Evolutionary conservation across 768 basidiomycete genomes (phyloP), one percentile per base, ranked within the genome.

Genomic region (Mycena rebaudengoi): DNA sequence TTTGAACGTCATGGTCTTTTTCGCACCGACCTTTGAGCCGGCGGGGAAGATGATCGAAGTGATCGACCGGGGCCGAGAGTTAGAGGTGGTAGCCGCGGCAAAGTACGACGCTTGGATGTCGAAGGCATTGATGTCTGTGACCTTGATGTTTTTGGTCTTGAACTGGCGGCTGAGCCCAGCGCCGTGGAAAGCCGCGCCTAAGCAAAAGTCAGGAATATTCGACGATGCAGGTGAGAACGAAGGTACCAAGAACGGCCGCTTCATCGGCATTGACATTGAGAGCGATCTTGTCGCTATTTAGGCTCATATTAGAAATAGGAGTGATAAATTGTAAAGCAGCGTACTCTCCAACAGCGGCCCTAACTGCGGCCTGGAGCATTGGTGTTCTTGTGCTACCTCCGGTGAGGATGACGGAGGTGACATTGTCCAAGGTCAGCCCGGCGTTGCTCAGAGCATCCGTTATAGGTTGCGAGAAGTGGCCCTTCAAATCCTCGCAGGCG

Each of bases 211-310:
- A 51, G 32, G n/a, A 60, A 5, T n/a, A n/a, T n/a, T n/a, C n/a
- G n/a, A n/a, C 2, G 30, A 50, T n/a, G 20, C 12, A 14, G 28
- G 6, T 16, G 25, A 18, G 16, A n/a, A 13, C 7, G 11, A 7
- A 18, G 4, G 6, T 18, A 52, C 91, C 88, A 82, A 99, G 86
- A 20, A 98, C 97, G 25, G 92, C 93, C 0, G 95, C 94, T 78
- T 99, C 98, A 73, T 99, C 98, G 0, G 97, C 91, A 74, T 99
- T 99, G 64, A 99, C 94, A 69, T 98, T 99, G 72, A 91, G 83
- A 6, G 97, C 94, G 60, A 99, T 91, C 76, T 93, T 94, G 53
- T 90, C 86, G 46, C 89, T 91, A 32, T n/a, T n/a, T n/a, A 8
- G 7, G 52, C 16, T 25, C 23, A 43, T 10, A 28, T 45, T 20